Conservation (phyloP, 768 basidiomycete genomes). For the Rhodotorula sphaerocarpa region DNA sequence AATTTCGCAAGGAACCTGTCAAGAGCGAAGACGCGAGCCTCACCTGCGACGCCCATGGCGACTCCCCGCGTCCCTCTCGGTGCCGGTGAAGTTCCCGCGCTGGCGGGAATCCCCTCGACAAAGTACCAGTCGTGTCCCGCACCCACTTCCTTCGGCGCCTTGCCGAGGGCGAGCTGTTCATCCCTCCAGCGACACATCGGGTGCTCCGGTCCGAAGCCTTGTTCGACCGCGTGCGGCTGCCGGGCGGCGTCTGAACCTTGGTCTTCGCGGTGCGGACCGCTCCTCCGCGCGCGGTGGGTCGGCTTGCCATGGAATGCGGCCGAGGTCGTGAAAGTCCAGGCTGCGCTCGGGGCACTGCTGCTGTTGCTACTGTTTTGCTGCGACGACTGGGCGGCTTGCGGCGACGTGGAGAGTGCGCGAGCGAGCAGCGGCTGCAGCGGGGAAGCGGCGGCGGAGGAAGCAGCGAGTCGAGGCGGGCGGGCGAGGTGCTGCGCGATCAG, state of each 20-base stretch:
- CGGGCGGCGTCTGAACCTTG: not conserved
- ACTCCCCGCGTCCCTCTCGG: constrained; percentile 10
- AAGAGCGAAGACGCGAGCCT: not conserved
- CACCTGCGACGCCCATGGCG: constrained; percentile 28
- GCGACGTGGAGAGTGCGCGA: not conserved
- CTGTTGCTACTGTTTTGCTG: too few relatives aligned
- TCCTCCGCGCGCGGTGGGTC: not conserved
- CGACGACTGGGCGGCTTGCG: too few relatives aligned
- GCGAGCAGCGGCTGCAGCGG: not conserved
- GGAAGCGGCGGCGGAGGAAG: not conserved
- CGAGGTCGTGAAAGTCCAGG: constrained; percentile 8
- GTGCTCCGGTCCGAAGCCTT: constrained; percentile 1
- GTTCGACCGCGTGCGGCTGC: not conserved
- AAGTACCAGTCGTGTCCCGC: constrained; percentile 33
- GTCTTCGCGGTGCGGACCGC: not conserved
- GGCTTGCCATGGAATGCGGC: constrained; percentile 18
- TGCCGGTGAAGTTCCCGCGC: too few relatives aligned
- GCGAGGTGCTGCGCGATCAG: constrained; percentile 7
- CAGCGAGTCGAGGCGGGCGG: not conserved
- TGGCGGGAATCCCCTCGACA: constrained; percentile 2
- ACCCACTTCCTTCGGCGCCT: constrained; percentile 7
- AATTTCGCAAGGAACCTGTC: too few relatives aligned
- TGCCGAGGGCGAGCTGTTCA: not conserved
- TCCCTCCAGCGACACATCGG: constrained; percentile 21
- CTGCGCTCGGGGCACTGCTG: not conserved